phyloP scores from a whole-genome alignment of 345 rosid genomes.

The Aquilaria yunnanensis region DNA sequence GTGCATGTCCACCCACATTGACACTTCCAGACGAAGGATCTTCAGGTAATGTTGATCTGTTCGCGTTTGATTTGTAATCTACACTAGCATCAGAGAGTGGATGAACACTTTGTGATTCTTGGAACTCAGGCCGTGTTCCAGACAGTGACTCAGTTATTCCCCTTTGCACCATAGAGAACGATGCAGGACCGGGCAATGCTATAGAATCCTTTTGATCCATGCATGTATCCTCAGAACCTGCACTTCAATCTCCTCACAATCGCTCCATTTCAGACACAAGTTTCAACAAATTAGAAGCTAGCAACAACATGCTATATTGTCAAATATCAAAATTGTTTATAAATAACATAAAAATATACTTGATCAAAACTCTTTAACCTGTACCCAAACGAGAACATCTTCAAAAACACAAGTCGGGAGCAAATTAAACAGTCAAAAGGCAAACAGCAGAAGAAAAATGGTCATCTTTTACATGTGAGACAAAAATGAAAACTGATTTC shows the following conservation, averaged over 20 bases:
- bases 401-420: background rate
- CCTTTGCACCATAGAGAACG: slow-evolving; percentile 78
- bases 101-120: slow-evolving; percentile 55
- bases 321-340: no score
- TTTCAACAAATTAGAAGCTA: slow-evolving; percentile 7
- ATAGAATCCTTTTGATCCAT: slow-evolving; percentile 96
- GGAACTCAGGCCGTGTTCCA: slow-evolving; percentile 48
- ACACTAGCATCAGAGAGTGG: slow-evolving; percentile 39
- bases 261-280: slow-evolving; percentile 20
- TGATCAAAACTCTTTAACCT: slow-evolving; percentile 3
- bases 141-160: slow-evolving; percentile 63
- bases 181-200: slow-evolving; percentile 64
- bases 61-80: slow-evolving; percentile 51
- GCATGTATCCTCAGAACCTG: slow-evolving; percentile 48
- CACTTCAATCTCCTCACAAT: slow-evolving; percentile 14
- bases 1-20: slow-evolving; percentile 40
- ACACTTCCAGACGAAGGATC: slow-evolving; percentile 59
- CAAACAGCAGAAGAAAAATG: slow-evolving; percentile 5
- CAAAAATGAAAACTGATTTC: slow-evolving; percentile 33
- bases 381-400: slow-evolving; percentile 4
- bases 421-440: slow-evolving; percentile 10
- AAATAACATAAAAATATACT: no score
- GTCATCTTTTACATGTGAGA: slow-evolving; percentile 32
- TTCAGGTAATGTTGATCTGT: slow-evolving; percentile 40
- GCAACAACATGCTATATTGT: background rate